phyloP scores from a whole-genome alignment of 2,329 filamentous ascomycete genomes.

The Macroventuria anomochaeta region DNA sequence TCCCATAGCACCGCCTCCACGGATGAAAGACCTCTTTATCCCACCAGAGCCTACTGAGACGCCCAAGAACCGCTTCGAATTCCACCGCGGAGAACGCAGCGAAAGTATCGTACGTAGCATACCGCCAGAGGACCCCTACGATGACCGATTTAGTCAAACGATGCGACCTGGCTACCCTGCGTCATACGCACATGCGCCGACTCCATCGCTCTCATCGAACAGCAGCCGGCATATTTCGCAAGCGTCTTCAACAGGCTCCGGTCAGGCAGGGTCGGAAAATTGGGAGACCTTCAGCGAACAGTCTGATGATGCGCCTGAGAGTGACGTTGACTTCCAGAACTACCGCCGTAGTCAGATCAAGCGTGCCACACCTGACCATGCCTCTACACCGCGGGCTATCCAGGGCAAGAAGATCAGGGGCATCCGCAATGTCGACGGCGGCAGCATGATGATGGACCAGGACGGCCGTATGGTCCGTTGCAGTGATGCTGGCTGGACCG shows the following conservation, averaged over 20 bases:
- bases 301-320: constrained; percentile 69
- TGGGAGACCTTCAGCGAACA: constrained; percentile 96
- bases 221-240: constrained; percentile 66
- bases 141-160: constrained; percentile 52
- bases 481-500: constrained; percentile 62
- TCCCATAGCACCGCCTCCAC: constrained; percentile 72
- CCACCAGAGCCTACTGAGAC: constrained; percentile 57
- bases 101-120: constrained; percentile 66
- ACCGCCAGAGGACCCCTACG: constrained; percentile 83
- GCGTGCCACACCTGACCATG: constrained; percentile 57
- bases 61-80: constrained; percentile 52
- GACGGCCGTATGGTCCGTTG: constrained; percentile 54
- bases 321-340: constrained; percentile 80
- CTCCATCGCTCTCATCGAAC: constrained; percentile 34
- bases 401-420: constrained; percentile 50
- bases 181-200: constrained; percentile 30
- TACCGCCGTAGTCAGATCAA: constrained; percentile 74
- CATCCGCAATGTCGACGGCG: constrained; percentile 56
- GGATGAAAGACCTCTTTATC: constrained; percentile 83
- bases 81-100: constrained; percentile 56
- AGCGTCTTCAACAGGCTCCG: constrained; percentile 61
- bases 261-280: constrained; percentile 85
- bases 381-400: constrained; percentile 40
- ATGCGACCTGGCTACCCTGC: constrained; percentile 36
- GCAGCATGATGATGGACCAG: constrained; percentile 49